Evolutionary conservation across 495 filamentous ascomycete species (phyloP), one percentile per base, ranked within the genome.

Genomic region (Annulohypoxylon maeteangense): DNA sequence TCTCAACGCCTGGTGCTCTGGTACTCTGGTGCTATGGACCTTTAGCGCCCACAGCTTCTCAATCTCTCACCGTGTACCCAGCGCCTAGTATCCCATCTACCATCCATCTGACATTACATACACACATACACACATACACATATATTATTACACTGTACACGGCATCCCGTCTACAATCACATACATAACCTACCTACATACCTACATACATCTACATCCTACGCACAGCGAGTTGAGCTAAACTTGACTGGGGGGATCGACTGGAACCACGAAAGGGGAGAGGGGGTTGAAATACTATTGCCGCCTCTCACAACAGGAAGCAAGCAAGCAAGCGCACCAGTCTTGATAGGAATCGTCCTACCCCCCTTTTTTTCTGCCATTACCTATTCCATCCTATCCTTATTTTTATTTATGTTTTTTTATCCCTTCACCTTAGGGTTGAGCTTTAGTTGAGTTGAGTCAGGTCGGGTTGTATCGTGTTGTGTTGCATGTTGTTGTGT

Each of bases 1-100:
- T 11, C 47, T 7, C 20, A 51, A 25, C 7, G 42, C 16, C n/a
- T n/a, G n/a, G 47, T 27, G 47, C 47, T 51, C 23, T 51, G 18
- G 45, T 31, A 25, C 27, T 55, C 31, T 40, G 27, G 34, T 71
- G 62, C 54, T 63, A 27, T 60, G 59, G 67, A 44, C 53, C 12
- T 72, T 72, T 71, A 66, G 63, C 63, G 69, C 69, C 69, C 69
- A 72, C 62, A 63, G 63, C 69, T 67, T 64, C 56, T 18, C 25
- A 18, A 18, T 29, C 22, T 59, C 36, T 71, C 63, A 66, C 68
- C 68, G 63, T 67, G 68, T 63, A 63, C 32, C 50, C 48, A 8
- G 45, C 50, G 2, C 29, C n/a, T 32, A 16, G 11, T 12, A 14
- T n/a, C 36, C 48, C 16, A 71, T 62, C 62, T 66, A 66, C 32